These are phyloP conservation scores for Arbutus unedo DNA, from an alignment of 148 eudicot species.

Conservation along the genomic window DNA sequence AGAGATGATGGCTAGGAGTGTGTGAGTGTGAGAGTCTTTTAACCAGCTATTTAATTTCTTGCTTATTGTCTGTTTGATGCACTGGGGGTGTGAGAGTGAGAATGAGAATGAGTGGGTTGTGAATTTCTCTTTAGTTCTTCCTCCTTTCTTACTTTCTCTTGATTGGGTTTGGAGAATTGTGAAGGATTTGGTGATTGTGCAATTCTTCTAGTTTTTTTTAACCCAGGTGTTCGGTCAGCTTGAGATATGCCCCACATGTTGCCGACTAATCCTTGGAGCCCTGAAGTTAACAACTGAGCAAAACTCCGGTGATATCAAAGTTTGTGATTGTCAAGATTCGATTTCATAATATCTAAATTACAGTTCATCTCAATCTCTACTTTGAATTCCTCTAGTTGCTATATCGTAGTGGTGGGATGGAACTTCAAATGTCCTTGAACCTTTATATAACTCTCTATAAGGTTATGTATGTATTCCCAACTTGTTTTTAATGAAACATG, in stretches of 20 bases:
- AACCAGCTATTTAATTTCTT: not conserved
- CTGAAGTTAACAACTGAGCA: too few relatives aligned
- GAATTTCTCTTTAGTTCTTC: not conserved
- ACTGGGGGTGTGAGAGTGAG: not conserved
- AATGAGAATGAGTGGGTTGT: not conserved
- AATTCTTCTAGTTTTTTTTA: not conserved
- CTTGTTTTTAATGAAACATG: not conserved
- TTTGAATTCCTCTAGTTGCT: not conserved
- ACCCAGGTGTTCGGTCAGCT: not conserved
- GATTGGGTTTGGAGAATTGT: slow-evolving; percentile 35
- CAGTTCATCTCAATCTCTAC: too few relatives aligned
- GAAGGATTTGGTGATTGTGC: slow-evolving; percentile 31
- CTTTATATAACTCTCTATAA: too few relatives aligned
- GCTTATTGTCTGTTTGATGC: not conserved
- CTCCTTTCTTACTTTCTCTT: not conserved
- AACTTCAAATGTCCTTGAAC: not conserved
- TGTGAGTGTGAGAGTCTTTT: slow-evolving; percentile 42
- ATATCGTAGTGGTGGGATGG: not conserved
- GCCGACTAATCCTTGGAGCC: too few relatives aligned
- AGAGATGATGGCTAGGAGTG: slow-evolving; percentile 91
- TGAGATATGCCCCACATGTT: too few relatives aligned
- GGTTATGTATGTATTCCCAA: not conserved
- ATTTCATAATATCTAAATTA: too few relatives aligned
- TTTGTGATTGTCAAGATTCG: too few relatives aligned
- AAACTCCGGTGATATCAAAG: too few relatives aligned